Base-by-base conservation (phyloP, 2,329 filamentous ascomycete genomes). In the Stagonosporopsis tanaceti region DNA sequence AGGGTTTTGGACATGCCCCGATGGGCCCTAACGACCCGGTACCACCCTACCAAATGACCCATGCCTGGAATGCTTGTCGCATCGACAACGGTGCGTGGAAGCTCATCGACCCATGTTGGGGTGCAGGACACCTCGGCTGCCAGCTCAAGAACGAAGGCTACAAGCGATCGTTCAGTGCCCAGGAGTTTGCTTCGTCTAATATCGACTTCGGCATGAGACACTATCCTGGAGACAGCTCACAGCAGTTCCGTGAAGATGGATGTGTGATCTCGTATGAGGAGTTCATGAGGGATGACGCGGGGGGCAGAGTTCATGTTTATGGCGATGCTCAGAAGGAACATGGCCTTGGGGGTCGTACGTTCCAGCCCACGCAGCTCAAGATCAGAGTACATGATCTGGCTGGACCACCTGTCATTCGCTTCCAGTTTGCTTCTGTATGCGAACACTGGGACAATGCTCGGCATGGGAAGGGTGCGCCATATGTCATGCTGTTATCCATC, bases 41-140 rank as follows among this genome's bases (percentile, higher is more conserved):
- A 0, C 93, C 93, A 2, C 83, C 86, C 0, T 84, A 83, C 20
- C 80, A 88, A 50, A 67, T 85, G 0, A 82, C 86, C 1, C 94
- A 98, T 76, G 94, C 95, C 0, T 97, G 95, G 95, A 97, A 97
- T 70, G 93, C 91, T 0, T 92, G 97, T 6, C 85, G 87, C 48
- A 92, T 98, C 57, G 94, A 98, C 67, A 85, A 88, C 25, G 92
- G 91, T 2, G 85, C 87, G 63, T 98, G 94, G 94, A 97, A 97
- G 77, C 84, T 98, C 1, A 79, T 98, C 46, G 95, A 99, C 70
- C 78, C 90, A 0, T 98, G 94, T 73, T 99, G 95, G 95, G 95
- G 95, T 37, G 92, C 94, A 0, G 94, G 94, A 2, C 81, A 86
- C 60, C 77, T 96, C 8, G 65, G 68, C 5, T 69, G 65, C 27